phyloP scores from a whole-genome alignment of 169 alveolate genomes.

The Eimeria maxima region DNA sequence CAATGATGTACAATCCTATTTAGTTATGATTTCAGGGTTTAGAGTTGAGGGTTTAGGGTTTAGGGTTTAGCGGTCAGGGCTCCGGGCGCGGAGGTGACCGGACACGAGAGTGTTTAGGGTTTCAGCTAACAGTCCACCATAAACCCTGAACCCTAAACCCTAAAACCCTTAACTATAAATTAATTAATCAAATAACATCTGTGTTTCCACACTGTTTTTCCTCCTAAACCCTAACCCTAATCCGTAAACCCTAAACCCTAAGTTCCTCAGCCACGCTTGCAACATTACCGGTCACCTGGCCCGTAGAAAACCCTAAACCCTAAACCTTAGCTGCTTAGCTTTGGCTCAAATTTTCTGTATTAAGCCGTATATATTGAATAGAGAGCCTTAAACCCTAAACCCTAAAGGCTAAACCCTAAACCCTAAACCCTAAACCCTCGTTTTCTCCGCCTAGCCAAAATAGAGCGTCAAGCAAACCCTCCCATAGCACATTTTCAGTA shows the following conservation, averaged over 20 bases:
- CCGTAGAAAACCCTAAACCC: no score
- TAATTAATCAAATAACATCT: background rate
- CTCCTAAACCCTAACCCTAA: background rate
- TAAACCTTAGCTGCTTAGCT: no score
- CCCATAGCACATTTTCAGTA: no score
- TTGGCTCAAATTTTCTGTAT: no score
- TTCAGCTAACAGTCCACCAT: background rate
- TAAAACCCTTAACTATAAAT: background rate
- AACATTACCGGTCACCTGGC: no score
- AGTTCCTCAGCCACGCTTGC: background rate
- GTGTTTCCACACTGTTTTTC: background rate
- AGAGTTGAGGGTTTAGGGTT: slow-evolving; percentile 36
- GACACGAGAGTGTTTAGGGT: slow-evolving; percentile 5
- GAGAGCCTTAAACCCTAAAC: background rate
- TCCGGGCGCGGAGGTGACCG: background rate
- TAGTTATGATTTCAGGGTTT: background rate
- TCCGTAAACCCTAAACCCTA: background rate
- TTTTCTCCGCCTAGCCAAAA: no score
- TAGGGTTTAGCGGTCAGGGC: slow-evolving; percentile 28
- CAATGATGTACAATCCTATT: background rate
- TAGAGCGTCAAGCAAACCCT: no score
- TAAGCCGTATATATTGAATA: background rate
- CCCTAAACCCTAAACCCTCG: slow-evolving; percentile 3
- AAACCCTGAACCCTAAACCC: background rate
- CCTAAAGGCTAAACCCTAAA: background rate